Evolutionary conservation across 1,139 yeast species (phyloP), one percentile per base, ranked within the genome.

Genomic region (Magnusiomyces paraingens): DNA sequence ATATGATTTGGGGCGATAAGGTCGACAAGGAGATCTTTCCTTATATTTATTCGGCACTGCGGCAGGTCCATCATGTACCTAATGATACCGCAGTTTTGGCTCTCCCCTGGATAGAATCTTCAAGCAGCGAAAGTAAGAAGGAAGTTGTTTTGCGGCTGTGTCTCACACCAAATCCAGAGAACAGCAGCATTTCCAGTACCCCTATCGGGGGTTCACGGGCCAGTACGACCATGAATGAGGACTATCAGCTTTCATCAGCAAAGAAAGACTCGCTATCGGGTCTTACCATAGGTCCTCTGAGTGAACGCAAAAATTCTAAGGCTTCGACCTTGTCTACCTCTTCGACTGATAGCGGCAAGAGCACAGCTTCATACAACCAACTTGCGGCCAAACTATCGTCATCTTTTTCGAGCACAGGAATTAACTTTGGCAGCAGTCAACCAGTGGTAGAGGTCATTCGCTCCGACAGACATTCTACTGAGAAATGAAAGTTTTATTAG

Each of bases 1-100:
- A 91, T 66, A 78, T 91, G 61, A 72, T 91, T 29, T 91, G 98
- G 98, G 96, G 96, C 6, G 72, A 75, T 39, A 80, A 83, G 54
- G 86, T 85, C 1, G 79, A 79, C 43, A 70, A 73, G 2, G 66
- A 73, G 47, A 86, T 84, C 10, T 72, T 79, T 52, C 73, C 77
- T 12, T 78, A 81, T 59, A 84, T 87, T 0, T 57, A 66, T 41
- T 55, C 62, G 12, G 67, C 69, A 2, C 59, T 70, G 45, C 43
- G 59, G 18, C 17, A 17, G 12, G 42, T 46, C 11, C 15, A 36
- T 29, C 49, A 46, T 26, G 40, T 29, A 2, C 48, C 48, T 14
- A 26, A 26, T 26, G 32, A 26, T 26, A 26, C 32, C 8, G 32
- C 32, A 8, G 32, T 26, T 8, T 8, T 8, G 8, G 32, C 32